These are phyloP conservation scores for Fonsecaea monophora DNA, from an alignment of 2,329 filamentous ascomycete genomes.

Conservation along the genomic window DNA sequence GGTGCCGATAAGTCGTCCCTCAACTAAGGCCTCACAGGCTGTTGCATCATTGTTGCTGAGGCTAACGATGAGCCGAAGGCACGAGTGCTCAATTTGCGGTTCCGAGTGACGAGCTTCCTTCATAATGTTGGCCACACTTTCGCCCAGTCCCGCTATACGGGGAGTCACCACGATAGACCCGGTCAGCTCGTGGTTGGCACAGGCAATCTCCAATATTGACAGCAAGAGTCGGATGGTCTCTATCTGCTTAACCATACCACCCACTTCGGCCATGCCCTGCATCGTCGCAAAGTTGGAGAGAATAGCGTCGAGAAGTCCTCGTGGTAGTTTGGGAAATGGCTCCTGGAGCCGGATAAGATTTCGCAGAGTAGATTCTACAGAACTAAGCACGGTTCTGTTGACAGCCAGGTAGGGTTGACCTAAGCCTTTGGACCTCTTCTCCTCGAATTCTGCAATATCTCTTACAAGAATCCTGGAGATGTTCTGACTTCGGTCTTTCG, in stretches of 20 bases:
- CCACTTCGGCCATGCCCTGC: constrained; percentile 8
- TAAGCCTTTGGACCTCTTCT: constrained; percentile 12
- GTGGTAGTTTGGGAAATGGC: constrained; percentile 21
- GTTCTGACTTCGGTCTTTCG: constrained; percentile 38
- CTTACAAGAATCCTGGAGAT: constrained; percentile 33
- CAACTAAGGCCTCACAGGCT: constrained; percentile 72
- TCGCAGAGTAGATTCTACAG: constrained; percentile 38
- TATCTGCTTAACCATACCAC: background rate
- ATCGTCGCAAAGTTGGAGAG: constrained; percentile 18
- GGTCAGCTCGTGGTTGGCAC: constrained; percentile 20
- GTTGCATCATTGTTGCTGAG: constrained; percentile 79
- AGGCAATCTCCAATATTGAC: constrained; percentile 35
- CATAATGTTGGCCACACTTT: constrained; percentile 29
- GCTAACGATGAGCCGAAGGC: constrained; percentile 78
- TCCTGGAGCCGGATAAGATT: constrained; percentile 29
- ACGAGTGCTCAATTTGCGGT: constrained; percentile 43
- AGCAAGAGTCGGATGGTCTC: constrained; percentile 27
- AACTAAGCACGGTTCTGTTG: constrained; percentile 19
- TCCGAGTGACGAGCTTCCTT: constrained; percentile 21
- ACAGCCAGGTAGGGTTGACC: constrained; percentile 9
- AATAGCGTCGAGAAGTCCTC: constrained; percentile 21
- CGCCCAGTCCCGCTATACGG: constrained; percentile 27
- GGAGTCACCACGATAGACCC: constrained; percentile 10
- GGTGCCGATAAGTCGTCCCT: constrained; percentile 46
- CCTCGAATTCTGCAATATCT: constrained; percentile 35